These are phyloP conservation scores for Teunomyces kruisii DNA, from an alignment of 805 yeast genomes.

Conservation along the genomic window DNA sequence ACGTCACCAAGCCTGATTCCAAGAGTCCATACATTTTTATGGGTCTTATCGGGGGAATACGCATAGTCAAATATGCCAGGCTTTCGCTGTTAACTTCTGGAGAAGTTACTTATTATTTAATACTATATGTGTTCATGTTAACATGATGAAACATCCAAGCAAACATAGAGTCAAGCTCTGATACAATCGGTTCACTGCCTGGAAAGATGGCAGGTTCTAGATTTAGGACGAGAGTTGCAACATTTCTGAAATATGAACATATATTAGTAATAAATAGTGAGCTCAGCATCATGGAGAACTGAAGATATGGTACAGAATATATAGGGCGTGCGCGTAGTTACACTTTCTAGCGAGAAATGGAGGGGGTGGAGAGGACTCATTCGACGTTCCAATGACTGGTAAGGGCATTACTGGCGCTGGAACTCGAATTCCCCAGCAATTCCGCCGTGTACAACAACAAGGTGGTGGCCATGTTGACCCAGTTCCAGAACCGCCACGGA, in stretches of 20 bases:
- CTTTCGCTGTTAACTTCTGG: slow-evolving; percentile 27
- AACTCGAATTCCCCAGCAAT: slow-evolving; percentile 45
- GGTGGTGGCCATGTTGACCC: slow-evolving; percentile 87
- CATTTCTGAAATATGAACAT: slow-evolving; percentile 7
- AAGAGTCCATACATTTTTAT: background rate
- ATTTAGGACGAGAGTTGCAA: slow-evolving; percentile 72
- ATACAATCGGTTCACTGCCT: slow-evolving; percentile 38
- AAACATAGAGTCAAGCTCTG: slow-evolving; percentile 93
- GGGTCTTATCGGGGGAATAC: slow-evolving; percentile 11
- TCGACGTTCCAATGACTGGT: slow-evolving; percentile 47
- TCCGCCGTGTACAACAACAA: slow-evolving; percentile 80
- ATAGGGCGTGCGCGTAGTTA: background rate
- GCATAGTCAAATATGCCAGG: slow-evolving; percentile 72
- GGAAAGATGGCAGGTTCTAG: slow-evolving; percentile 45
- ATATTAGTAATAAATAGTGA: slow-evolving; percentile 4
- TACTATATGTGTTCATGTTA: slow-evolving; percentile 11
- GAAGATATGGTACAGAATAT: slow-evolving; percentile 4
- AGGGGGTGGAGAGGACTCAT: slow-evolving; percentile 15
- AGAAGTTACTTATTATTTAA: slow-evolving; percentile 24
- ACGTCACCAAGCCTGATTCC: slow-evolving; percentile 35
- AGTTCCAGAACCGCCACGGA: slow-evolving; percentile 97
- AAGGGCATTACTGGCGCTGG: slow-evolving; percentile 31
- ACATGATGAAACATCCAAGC: slow-evolving; percentile 72
- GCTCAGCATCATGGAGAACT: slow-evolving; percentile 4
- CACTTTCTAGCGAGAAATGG: background rate